phyloP scores from a whole-genome alignment of 371 early-diverging fungal genomes.

The Apophysomyces ossiformis region DNA sequence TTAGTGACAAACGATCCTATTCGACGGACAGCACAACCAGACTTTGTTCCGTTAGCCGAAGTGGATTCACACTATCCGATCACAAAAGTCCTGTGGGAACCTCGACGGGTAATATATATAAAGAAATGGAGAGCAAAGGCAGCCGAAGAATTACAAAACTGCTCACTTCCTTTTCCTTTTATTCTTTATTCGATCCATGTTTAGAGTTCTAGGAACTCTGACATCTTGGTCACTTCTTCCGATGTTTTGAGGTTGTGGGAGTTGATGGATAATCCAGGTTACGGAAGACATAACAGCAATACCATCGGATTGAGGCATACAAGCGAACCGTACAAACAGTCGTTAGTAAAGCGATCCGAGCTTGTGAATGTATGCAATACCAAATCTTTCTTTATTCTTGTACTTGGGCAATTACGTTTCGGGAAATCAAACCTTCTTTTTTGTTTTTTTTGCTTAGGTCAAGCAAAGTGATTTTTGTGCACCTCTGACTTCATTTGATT shows the following conservation, averaged over 20 bases:
- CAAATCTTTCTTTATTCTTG: neutral
- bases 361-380: constrained; percentile 59
- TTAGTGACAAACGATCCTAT: constrained; percentile 31
- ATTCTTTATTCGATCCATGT: neutral
- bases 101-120: constrained; percentile 59
- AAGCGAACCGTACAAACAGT: constrained; percentile 11
- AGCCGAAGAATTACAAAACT: neutral
- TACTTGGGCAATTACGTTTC: neutral
- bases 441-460: constrained; percentile 23
- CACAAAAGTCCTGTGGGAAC: constrained; percentile 93
- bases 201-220: constrained; percentile 47
- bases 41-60: constrained; percentile 81
- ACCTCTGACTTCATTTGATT: constrained; percentile 95
- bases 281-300: constrained; percentile 31
- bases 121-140: neutral
- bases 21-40: constrained; percentile 31
- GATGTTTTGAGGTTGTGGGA: constrained; percentile 92
- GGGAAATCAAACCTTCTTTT: neutral
- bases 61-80: constrained; percentile 86
- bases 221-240: constrained; percentile 87
- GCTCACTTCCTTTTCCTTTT: neutral
- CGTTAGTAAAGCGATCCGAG: constrained; percentile 50
- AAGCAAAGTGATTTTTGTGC: constrained; percentile 77
- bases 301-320: constrained; percentile 37
- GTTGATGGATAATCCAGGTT: constrained; percentile 60